Evolutionary conservation across 176 grass and related monocot species (phyloP).

Genomic region (Metroxylon sagu): DNA sequence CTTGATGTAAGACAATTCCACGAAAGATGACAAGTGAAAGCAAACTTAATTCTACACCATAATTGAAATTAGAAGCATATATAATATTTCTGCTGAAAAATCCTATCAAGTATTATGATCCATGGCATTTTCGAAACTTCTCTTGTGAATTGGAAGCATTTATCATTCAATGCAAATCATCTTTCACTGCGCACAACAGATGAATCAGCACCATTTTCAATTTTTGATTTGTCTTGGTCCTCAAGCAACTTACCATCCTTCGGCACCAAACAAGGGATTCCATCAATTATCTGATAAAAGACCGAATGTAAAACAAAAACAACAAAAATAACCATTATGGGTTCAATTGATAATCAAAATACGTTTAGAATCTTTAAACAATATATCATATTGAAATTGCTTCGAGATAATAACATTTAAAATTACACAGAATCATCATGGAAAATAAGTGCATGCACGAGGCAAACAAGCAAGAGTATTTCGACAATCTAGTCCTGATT

Average conservation of each 20-base stretch:
- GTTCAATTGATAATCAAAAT: neutral
- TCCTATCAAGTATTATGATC: too few species aligned
- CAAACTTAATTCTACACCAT: too few species aligned
- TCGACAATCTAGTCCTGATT: too few species aligned
- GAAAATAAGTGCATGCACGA: neutral
- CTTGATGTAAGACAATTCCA: too few species aligned
- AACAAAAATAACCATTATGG: neutral
- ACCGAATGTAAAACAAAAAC: neutral
- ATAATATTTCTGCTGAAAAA: too few species aligned
- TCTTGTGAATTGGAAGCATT: neutral
- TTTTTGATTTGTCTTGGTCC: conserved; percentile 28
- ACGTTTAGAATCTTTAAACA: conserved; percentile 3
- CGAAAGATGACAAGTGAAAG: too few species aligned
- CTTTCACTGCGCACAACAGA: conserved; percentile 10
- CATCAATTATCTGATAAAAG: conserved; percentile 52
- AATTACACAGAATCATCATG: neutral
- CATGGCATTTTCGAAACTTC: too few species aligned
- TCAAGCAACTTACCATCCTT: conserved; percentile 65
- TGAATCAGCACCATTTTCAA: conserved; percentile 10
- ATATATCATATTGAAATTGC: neutral
- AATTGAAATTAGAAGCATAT: too few species aligned
- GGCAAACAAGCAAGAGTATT: too few species aligned
- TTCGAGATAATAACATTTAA: neutral
- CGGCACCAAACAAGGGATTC: conserved; percentile 62
- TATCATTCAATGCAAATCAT: neutral